phyloP scores from a whole-genome alignment of 495 filamentous ascomycete species.

The Tetracladium marchalianum region DNA sequence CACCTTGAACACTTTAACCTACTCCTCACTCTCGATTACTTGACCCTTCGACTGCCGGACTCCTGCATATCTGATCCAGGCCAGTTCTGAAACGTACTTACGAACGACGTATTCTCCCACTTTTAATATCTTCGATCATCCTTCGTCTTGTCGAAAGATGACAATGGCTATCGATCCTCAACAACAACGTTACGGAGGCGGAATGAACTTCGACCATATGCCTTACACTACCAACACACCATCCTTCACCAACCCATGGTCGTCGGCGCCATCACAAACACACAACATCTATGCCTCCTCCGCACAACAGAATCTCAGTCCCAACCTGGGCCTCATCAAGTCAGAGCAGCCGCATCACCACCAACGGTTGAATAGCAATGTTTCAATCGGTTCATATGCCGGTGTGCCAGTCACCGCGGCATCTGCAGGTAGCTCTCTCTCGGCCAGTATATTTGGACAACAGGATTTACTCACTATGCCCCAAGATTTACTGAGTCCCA shows the following conservation, averaged over 20 bases:
- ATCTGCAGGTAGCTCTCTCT: slow-evolving; percentile 62
- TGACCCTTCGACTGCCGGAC: slow-evolving; percentile 22
- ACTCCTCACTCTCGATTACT: neutral
- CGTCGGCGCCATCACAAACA: slow-evolving; percentile 46
- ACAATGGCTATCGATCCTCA: slow-evolving; percentile 84
- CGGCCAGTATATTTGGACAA: slow-evolving; percentile 51
- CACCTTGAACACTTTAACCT: too few species aligned
- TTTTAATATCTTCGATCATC: slow-evolving; percentile 7
- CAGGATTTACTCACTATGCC: slow-evolving; percentile 64
- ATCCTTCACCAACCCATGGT: slow-evolving; percentile 93
- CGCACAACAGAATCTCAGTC: slow-evolving; percentile 30
- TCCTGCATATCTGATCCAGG: slow-evolving; percentile 44
- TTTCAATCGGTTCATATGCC: slow-evolving; percentile 65
- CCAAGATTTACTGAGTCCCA: slow-evolving; percentile 59
- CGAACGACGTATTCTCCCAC: neutral
- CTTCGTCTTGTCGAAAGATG: slow-evolving; percentile 37
- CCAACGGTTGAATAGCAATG: slow-evolving; percentile 42
- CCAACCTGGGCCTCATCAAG: slow-evolving; percentile 40
- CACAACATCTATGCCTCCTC: slow-evolving; percentile 47
- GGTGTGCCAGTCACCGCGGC: slow-evolving; percentile 58
- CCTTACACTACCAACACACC: slow-evolving; percentile 55
- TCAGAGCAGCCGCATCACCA: slow-evolving; percentile 32
- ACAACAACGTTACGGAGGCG: slow-evolving; percentile 64
- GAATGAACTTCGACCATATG: slow-evolving; percentile 72
- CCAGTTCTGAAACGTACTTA: slow-evolving; percentile 17